A percentile compares a stretch with the other conserved stretches of the same genome.
These are phyloP conservation scores for Ophiosphaerella herpotricha DNA, from an alignment of 2,329 filamentous ascomycete genomes.

Conservation along the genomic window DNA sequence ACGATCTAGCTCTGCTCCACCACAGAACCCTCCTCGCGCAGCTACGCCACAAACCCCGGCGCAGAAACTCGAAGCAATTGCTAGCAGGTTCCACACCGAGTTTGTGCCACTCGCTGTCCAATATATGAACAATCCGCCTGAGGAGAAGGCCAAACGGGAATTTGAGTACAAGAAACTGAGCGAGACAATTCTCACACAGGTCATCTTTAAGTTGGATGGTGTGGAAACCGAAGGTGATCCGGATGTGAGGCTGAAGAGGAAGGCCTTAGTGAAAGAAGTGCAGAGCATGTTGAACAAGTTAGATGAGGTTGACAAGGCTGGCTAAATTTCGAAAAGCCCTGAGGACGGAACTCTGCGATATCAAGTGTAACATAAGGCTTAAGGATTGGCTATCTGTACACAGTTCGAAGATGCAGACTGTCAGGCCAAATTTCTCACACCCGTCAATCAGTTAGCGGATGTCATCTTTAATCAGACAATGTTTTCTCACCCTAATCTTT, in stretches of 20 bases:
- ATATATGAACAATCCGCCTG: conserved; percentile 66
- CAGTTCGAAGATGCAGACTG: too few relatives aligned
- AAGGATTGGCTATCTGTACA: too few relatives aligned
- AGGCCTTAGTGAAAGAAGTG: conserved; percentile 73
- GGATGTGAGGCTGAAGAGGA: conserved; percentile 68
- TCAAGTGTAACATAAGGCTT: too few relatives aligned
- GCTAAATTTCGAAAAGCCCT: conserved; percentile 1
- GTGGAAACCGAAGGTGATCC: conserved; percentile 73
- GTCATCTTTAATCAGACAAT: too few relatives aligned
- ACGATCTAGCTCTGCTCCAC: conserved; percentile 39
- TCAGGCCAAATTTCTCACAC: too few relatives aligned
- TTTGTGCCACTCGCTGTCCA: conserved; percentile 68
- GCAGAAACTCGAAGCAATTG: conserved; percentile 70
- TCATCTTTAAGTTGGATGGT: conserved; percentile 75
- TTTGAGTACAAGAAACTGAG: conserved; percentile 77
- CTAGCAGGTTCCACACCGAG: conserved; percentile 65
- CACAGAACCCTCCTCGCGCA: conserved; percentile 43
- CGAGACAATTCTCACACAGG: conserved; percentile 76
- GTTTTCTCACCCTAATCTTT: too few relatives aligned
- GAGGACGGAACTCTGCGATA: too few relatives aligned
- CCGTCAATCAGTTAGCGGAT: too few relatives aligned
- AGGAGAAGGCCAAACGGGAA: conserved; percentile 63
- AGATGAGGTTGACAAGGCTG: conserved; percentile 55
- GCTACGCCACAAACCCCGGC: conserved; percentile 38
- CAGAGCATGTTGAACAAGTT: conserved; percentile 69